Base-by-base conservation (phyloP, 768 basidiomycete genomes). In the Neoboletus magnificus region DNA sequence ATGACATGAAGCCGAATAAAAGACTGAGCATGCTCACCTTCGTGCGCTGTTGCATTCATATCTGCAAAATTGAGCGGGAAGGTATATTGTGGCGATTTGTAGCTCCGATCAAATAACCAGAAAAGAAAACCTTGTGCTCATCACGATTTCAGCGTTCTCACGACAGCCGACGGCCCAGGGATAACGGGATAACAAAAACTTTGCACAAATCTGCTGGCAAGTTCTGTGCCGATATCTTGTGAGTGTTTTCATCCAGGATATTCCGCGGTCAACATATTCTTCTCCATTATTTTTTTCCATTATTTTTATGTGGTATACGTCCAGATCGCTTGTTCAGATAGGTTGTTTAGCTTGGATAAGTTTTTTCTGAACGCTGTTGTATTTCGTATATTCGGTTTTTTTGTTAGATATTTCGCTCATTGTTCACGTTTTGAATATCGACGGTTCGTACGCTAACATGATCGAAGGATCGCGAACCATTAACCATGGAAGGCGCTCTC, bases 161-260 rank as follows among this genome's bases (percentile, higher is more conserved):
- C 70, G 70, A 70, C 70, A 71, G 67, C 71, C 69, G 70, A 73
- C 61, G 60, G 70, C 61, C 61, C 59, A 62, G 67, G 70, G 71
- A 70, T 71, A 71, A 64, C 54, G 62, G 57, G 68, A 70, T 71
- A 71, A 62, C 71, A 67, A 63, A 66, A 71, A 65, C 62, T n/a
- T 51, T 49, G 33, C 53, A 52, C 56, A 69, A 71, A 61, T 59
- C 56, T 30, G 25, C 50, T 57, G 39, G 48, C 59, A 51, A 63
- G 59, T 42, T 39, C 56, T 52, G 15, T 25, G 20, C 6, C 33
- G 50, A 64, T 54, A 55, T 64, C 54, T 50, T 16, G 70, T 71
- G 60, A 71, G 70, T 71, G 13, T 62, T 39, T 44, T 51, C 58
- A 3, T 56, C 43, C 30, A 55, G 25, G 46, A 60, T 60, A 52